Conservation (phyloP, 495 filamentous ascomycete genomes). For the Xylaria sp. region DNA sequence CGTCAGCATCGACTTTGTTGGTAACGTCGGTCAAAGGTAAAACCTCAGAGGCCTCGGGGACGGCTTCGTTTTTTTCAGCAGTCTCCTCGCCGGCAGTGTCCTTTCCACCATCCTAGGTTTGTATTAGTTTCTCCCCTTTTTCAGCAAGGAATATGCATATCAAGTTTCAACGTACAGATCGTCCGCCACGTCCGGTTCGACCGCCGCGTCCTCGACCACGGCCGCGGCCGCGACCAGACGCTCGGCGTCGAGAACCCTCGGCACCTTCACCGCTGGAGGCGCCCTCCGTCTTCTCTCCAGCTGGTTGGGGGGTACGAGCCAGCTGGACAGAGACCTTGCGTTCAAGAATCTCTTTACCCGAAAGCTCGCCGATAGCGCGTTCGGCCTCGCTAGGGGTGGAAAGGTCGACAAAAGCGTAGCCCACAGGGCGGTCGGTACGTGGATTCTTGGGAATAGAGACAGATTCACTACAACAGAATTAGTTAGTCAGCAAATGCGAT, state of each 20-base stretch:
- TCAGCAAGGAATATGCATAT: neutral
- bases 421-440: constrained; percentile 95
- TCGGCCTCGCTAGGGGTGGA: constrained; percentile 92
- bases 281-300: constrained; percentile 76
- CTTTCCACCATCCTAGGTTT: constrained; percentile 50
- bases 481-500: neutral
- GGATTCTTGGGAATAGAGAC: constrained; percentile 99
- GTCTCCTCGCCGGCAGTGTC: constrained; percentile 50
- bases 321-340: constrained; percentile 99
- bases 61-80: constrained; percentile 55
- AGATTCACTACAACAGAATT: constrained; percentile 72
- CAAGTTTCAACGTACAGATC: constrained; percentile 65
- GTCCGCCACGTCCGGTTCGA: constrained; percentile 77
- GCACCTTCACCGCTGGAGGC: constrained; percentile 70
- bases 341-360: constrained; percentile 94
- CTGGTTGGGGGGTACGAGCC: constrained; percentile 92
- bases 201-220: constrained; percentile 79
- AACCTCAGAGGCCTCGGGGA: constrained; percentile 51
- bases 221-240: constrained; percentile 70
- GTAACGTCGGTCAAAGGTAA: constrained; percentile 62
- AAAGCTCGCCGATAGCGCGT: constrained; percentile 90
- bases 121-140: constrained; percentile 28
- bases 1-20: constrained; percentile 48
- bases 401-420: constrained; percentile 98
- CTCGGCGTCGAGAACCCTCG: constrained; percentile 79